Conservation (phyloP, 345 rosid species). For the Aurinia saxatilis region DNA sequence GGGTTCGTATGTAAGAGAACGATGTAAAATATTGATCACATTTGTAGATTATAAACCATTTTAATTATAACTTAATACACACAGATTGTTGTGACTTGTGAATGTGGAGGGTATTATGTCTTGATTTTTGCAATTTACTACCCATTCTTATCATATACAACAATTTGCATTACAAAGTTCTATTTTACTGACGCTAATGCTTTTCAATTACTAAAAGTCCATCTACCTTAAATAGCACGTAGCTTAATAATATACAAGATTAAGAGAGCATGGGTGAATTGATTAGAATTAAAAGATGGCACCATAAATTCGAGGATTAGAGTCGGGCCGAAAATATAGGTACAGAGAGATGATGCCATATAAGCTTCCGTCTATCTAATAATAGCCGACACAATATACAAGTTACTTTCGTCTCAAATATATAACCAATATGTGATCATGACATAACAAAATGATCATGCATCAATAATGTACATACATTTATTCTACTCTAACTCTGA, state of each 20-base stretch:
- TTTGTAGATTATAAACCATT: too few relatives aligned
- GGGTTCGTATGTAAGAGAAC: too few relatives aligned
- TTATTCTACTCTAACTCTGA: neutral
- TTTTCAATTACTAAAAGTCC: neutral
- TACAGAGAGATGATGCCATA: neutral
- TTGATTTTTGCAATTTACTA: too few relatives aligned
- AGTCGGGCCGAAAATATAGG: slow-evolving; percentile 15
- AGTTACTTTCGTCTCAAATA: neutral
- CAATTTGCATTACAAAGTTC: too few relatives aligned
- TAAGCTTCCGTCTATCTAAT: neutral
- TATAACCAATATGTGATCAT: too few relatives aligned
- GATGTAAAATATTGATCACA: too few relatives aligned
- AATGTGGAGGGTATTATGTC: too few relatives aligned
- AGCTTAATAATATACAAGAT: neutral
- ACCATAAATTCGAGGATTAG: neutral
- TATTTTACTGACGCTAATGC: neutral
- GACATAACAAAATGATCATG: neutral
- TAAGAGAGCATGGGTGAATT: slow-evolving; percentile 2
- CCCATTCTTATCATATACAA: too few relatives aligned
- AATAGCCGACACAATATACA: slow-evolving; percentile 18
- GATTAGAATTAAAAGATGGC: slow-evolving; percentile 4
- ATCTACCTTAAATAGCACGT: neutral
- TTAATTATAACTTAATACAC: too few relatives aligned
- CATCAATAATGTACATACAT: neutral
- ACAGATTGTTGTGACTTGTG: too few relatives aligned